Evolutionary conservation across 2,329 filamentous ascomycete genomes (phyloP), one percentile per base, ranked within the genome.

Genomic region (Fusarium anguioides): DNA sequence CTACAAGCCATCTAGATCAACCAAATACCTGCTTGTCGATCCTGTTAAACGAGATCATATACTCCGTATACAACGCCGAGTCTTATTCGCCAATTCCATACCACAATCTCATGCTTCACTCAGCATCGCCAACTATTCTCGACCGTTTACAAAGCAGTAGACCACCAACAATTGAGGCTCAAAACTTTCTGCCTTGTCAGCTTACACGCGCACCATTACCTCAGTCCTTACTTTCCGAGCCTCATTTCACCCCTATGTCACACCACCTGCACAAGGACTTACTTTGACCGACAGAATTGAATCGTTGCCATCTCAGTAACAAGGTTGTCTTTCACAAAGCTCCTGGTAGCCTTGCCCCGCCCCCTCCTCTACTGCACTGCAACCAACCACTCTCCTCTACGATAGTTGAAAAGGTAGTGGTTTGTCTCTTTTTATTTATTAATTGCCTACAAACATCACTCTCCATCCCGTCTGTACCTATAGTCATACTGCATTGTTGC

Each of bases 271-370:
- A 62, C 37, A 35, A 23, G 24, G 31, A 21, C n/a, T n/a, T n/a
- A 31, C 18, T 57, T 47, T 27, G 41, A 35, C 45, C 35, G 46
- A 27, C 56, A 56, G 37, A 39, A 12, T 56, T 40, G 44, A 49
- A 54, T 61, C 52, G 37, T 37, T 39, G 33, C 60, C 52, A 40
- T 60, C 53, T 65, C 37, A 52, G 15, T 37, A 39, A 41, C 58
- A 59, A 46, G 50, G 37, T 26, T 54, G 41, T 52, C 64, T 65
- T 66, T 42, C 54, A 67, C 23, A 66, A 37, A 53, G 27, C 52
- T 49, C 35, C 62, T 37, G 21, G 27, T 29, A 48, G 35, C 31
- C 36, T n/a, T 9, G 35, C 42, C 23, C 31, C 24, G 24, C 24
- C 29, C 27, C 45, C 20, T 60, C 46, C 27, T 24, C 41, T 60